These are phyloP conservation scores for Pelagophyceae sp. DNA, from an alignment of 352 stramenopile species.

Conservation along the genomic window DNA sequence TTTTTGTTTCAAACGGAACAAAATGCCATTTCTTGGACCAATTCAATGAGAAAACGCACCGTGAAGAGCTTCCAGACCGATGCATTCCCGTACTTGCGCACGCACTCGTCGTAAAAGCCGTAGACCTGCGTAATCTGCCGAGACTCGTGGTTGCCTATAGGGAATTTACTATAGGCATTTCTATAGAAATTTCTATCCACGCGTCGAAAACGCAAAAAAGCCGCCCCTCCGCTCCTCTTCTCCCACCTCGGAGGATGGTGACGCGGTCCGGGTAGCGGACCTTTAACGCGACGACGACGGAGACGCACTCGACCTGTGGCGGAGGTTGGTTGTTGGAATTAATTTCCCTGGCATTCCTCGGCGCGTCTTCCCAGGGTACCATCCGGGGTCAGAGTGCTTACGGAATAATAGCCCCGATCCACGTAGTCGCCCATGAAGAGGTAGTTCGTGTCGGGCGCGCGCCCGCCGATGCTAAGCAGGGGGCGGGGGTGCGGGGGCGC, in stretches of 20 bases:
- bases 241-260: slow-evolving; percentile 67
- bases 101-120: slow-evolving; percentile 96
- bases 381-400: too few species aligned
- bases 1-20: too few species aligned
- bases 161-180: not conserved
- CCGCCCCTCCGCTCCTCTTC: slow-evolving; percentile 57
- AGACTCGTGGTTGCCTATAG: slow-evolving; percentile 81
- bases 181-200: slow-evolving; percentile 19
- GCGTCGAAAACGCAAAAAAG: not conserved
- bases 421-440: slow-evolving; percentile 98
- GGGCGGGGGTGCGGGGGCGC: too few species aligned
- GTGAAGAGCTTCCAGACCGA: slow-evolving; percentile 98
- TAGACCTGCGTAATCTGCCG: slow-evolving; percentile 89
- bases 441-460: slow-evolving; percentile 87
- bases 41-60: slow-evolving; percentile 79
- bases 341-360: too few species aligned
- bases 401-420: slow-evolving; percentile 90
- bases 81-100: slow-evolving; percentile 96
- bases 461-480: slow-evolving; percentile 47
- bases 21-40: too few species aligned
- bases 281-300: slow-evolving; percentile 71
- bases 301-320: slow-evolving; percentile 67
- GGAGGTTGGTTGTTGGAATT: too few species aligned
- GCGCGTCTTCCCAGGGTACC: too few species aligned
- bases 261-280: slow-evolving; percentile 72